Conservation (phyloP, 2,329 filamentous ascomycete species). For the Spiromastix sp. region DNA sequence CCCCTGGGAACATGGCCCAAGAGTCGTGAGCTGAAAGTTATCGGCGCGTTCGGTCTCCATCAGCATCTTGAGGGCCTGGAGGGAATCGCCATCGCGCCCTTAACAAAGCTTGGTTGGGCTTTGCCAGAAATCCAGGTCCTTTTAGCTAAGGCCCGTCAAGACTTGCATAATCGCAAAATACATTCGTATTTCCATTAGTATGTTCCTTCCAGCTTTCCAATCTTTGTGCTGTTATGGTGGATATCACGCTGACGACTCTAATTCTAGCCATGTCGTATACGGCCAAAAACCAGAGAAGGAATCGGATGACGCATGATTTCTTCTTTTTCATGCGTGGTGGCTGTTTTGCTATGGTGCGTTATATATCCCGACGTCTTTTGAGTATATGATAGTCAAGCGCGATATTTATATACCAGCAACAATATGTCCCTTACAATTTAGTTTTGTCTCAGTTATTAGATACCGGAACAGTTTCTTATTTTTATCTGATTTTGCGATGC, state of each 20-base stretch:
- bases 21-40: neutral
- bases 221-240: neutral
- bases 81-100: constrained; percentile 3
- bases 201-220: neutral
- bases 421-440: too few species aligned
- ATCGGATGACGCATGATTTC: too few species aligned
- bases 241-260: neutral
- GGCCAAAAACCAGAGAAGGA: constrained; percentile 2
- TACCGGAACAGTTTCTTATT: too few species aligned
- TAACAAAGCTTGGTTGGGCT: constrained; percentile 4
- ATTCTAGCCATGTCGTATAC: constrained; percentile 6
- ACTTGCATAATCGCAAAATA: constrained; percentile 3
- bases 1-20: constrained; percentile 2
- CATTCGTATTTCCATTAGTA: constrained; percentile 4
- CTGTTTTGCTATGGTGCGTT: too few species aligned
- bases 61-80: constrained; percentile 3
- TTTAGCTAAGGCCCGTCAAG: constrained; percentile 4
- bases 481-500: too few species aligned
- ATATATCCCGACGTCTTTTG: too few species aligned
- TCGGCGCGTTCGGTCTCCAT: constrained; percentile 3
- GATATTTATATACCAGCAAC: too few species aligned
- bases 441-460: too few species aligned
- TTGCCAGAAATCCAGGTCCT: constrained; percentile 2
- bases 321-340: too few species aligned
- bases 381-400: too few species aligned